Conservation (phyloP, 192 early-diverging fungal species). For the Backusella luteola region DNA sequence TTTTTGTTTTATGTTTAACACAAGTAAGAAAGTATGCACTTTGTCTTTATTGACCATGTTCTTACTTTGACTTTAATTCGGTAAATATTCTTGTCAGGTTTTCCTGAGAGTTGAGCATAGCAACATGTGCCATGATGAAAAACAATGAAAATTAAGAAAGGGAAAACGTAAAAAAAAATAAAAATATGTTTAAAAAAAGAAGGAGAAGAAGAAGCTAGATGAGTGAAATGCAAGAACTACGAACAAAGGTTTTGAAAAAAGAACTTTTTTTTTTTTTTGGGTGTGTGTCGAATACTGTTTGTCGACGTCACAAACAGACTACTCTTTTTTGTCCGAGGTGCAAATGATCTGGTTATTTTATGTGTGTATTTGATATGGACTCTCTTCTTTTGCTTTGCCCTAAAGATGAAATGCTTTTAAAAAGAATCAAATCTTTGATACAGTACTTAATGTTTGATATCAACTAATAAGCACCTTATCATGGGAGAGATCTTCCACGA, state of each 20-base stretch:
- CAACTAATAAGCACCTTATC: background rate
- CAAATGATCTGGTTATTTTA: background rate
- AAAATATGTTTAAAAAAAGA: background rate
- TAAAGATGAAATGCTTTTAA: background rate
- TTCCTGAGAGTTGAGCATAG: constrained; percentile 33
- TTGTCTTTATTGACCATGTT: background rate
- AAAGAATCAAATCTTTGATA: background rate
- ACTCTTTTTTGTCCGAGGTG: background rate
- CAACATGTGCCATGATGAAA: constrained; percentile 31
- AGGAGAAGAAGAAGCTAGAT: background rate
- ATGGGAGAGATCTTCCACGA: background rate
- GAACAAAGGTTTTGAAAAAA: background rate
- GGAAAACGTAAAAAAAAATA: background rate
- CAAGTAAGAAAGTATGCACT: background rate
- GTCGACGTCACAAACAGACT: background rate
- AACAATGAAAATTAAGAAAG: background rate
- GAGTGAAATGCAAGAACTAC: background rate
- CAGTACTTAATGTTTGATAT: background rate
- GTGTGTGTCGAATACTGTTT: background rate
- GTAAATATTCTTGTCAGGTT: constrained; percentile 37
- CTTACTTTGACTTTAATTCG: constrained; percentile 55
- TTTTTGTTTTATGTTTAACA: constrained; percentile 14
- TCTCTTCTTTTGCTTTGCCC: background rate
- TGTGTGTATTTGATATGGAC: background rate
- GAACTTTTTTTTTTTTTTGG: background rate